Percentiles rank a stretch among this genome's conserved stretches.
phyloP scores from a whole-genome alignment of 2,329 filamentous ascomycete species.

The Aspergillus aculeatus region DNA sequence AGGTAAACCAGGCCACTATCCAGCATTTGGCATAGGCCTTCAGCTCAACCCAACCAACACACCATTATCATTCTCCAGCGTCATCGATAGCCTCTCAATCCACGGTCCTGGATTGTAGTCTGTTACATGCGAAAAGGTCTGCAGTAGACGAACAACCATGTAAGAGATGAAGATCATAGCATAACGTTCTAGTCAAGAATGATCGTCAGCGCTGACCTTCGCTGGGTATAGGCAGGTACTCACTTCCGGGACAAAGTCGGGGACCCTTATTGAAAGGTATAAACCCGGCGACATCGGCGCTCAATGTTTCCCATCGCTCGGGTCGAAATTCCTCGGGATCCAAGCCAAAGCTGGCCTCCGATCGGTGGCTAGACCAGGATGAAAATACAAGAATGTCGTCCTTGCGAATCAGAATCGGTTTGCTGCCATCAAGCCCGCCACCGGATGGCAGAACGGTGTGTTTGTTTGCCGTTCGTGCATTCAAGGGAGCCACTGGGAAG shows the following conservation, averaged over 20 bases:
- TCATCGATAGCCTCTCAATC: conserved; percentile 17
- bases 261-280: conserved; percentile 48
- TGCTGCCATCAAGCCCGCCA: conserved; percentile 28
- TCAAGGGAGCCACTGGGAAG: conserved; percentile 5
- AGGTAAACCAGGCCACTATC: no score
- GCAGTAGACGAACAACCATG: conserved; percentile 13
- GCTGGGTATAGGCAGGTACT: neutral
- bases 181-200: conserved; percentile 10
- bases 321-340: conserved; percentile 30
- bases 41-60: conserved; percentile 9
- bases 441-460: conserved; percentile 25
- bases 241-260: conserved; percentile 37
- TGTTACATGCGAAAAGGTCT: conserved; percentile 12
- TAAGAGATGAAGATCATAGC: conserved; percentile 16
- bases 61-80: conserved; percentile 17
- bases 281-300: conserved; percentile 38
- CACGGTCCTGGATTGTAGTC: conserved; percentile 11
- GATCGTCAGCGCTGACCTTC: neutral
- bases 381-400: conserved; percentile 21
- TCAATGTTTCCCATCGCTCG: conserved; percentile 32
- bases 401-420: conserved; percentile 26
- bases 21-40: no score
- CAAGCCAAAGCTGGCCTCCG: conserved; percentile 26
- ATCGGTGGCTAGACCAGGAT: conserved; percentile 31
- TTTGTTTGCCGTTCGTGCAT: conserved; percentile 10